Evolutionary conservation across 2,329 filamentous ascomycete genomes (phyloP).

Genomic region (Xylariaceae sp.): DNA sequence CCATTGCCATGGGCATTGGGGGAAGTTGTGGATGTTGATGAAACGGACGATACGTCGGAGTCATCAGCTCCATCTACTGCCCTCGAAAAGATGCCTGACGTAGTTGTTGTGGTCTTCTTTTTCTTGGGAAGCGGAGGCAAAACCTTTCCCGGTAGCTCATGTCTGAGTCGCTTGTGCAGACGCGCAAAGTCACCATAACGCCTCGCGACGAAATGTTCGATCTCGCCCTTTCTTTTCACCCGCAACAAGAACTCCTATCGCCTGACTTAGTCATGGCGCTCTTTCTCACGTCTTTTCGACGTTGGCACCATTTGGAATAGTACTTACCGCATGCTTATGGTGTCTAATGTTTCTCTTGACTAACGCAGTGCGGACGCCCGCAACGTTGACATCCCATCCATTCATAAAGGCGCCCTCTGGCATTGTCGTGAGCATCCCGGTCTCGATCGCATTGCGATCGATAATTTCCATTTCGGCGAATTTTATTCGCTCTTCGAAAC

Average conservation of each 20-base stretch:
- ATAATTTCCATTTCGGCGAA: conserved; percentile 97
- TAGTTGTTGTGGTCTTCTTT: conserved; percentile 73
- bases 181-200: conserved; percentile 83
- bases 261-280: conserved; percentile 10
- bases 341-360: conserved; percentile 82
- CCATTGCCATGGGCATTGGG: conserved; percentile 25
- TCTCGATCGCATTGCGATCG: conserved; percentile 85
- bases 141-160: conserved; percentile 85
- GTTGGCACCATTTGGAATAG: conserved; percentile 12
- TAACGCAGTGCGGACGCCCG: conserved; percentile 73
- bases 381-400: conserved; percentile 95
- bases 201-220: conserved; percentile 74
- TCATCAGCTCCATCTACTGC: conserved; percentile 54
- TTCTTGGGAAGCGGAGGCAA: conserved; percentile 83
- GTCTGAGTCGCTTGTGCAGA: conserved; percentile 71
- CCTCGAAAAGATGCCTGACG: conserved; percentile 50
- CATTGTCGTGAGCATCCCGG: conserved; percentile 77
- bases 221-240: conserved; percentile 69
- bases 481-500: conserved; percentile 93
- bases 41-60: conserved; percentile 73
- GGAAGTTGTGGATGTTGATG: conserved; percentile 66
- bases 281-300: neutral
- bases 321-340: conserved; percentile 79
- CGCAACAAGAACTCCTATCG: conserved; percentile 79
- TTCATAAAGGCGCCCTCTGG: conserved; percentile 91